These are phyloP conservation scores for Bifiguratus adelaidae DNA, from an alignment of 192 early-diverging fungal species.

Conservation along the genomic window DNA sequence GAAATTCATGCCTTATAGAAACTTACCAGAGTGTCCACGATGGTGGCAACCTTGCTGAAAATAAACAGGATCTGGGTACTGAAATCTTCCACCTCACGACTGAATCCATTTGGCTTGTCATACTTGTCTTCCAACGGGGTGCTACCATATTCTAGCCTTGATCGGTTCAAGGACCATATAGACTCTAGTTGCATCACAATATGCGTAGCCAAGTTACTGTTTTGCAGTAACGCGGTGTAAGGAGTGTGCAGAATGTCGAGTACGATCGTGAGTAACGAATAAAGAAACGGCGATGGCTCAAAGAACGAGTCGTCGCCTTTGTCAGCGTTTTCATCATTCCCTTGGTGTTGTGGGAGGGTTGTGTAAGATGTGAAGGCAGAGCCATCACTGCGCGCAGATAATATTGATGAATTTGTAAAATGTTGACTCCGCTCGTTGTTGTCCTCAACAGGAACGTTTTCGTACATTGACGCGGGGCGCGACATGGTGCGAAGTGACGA, in stretches of 20 bases:
- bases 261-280: too few relatives aligned
- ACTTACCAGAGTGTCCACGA: conserved; percentile 49
- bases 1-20: neutral
- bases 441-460: neutral
- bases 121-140: conserved; percentile 29
- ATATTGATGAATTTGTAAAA: neutral
- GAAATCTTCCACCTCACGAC: conserved; percentile 48
- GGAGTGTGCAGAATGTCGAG: conserved; percentile 39
- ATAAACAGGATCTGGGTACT: conserved; percentile 44
- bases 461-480: neutral
- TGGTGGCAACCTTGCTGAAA: conserved; percentile 46
- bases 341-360: conserved; percentile 46
- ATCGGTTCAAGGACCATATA: conserved; percentile 47
- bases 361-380: neutral
- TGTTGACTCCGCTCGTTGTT: neutral
- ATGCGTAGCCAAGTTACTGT: conserved; percentile 35
- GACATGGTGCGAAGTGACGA: neutral
- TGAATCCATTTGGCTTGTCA: too few relatives aligned
- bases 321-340: too few relatives aligned
- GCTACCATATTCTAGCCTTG: too few relatives aligned
- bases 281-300: neutral
- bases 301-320: conserved; percentile 34
- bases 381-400: neutral
- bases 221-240: conserved; percentile 29
- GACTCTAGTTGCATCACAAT: conserved; percentile 52